Percentiles rank a stretch among this genome's conserved stretches.
Evolutionary conservation across 129 eudicot genomes (phyloP).

Genomic region (Glebionis coronaria): DNA sequence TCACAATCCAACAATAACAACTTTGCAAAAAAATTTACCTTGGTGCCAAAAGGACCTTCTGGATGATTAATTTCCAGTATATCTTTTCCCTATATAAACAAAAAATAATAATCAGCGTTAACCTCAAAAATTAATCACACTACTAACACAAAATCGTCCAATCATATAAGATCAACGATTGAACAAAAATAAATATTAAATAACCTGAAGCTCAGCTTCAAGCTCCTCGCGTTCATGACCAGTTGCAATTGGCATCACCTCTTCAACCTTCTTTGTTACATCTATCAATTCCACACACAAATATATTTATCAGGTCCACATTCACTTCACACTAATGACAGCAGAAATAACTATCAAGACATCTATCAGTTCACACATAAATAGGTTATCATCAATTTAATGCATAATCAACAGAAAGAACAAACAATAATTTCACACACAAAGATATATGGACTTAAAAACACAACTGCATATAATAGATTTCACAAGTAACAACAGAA

Average conservation of each 20-base stretch:
- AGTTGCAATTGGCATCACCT: constrained; percentile 68
- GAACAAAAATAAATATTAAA: neutral
- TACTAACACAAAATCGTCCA: neutral
- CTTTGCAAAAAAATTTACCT: constrained; percentile 42
- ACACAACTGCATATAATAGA: too few relatives aligned
- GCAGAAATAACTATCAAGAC: too few relatives aligned
- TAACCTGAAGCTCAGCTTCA: constrained; percentile 61
- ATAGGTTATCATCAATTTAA: too few relatives aligned
- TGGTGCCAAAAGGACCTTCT: constrained; percentile 49
- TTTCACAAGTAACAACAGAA: too few relatives aligned
- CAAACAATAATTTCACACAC: too few relatives aligned
- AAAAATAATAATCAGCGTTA: constrained; percentile 4
- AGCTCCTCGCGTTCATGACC: constrained; percentile 82
- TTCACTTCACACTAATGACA: too few relatives aligned
- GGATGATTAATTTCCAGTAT: constrained; percentile 55
- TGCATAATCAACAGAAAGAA: too few relatives aligned
- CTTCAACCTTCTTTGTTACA: constrained; percentile 41
- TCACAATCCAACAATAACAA: neutral
- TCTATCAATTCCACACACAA: constrained; percentile 3
- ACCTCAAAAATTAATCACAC: neutral
- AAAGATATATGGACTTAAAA: too few relatives aligned
- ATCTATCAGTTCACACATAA: too few relatives aligned
- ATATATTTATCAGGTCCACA: too few relatives aligned
- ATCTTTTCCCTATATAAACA: constrained; percentile 37
- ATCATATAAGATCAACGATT: neutral